These are phyloP conservation scores for Colletotrichum navitas DNA, from an alignment of 2,329 filamentous ascomycete species.

Conservation along the genomic window DNA sequence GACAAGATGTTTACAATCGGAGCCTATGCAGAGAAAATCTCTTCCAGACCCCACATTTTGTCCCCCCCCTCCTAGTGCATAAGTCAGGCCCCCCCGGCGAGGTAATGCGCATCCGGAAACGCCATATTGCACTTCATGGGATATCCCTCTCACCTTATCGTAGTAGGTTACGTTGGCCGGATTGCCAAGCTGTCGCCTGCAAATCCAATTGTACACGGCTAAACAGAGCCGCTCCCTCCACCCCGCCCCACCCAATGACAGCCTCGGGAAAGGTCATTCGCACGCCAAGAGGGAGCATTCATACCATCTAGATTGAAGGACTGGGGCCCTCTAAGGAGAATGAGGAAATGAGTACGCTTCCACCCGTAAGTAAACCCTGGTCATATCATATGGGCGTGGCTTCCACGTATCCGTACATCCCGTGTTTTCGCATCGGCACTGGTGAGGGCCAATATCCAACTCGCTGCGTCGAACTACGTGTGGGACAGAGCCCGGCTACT, in stretches of 20 bases:
- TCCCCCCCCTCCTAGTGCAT: background rate
- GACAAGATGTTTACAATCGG: rapidly evolving
- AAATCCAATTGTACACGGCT: slow-evolving; percentile 1
- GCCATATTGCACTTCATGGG: background rate
- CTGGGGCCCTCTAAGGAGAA: too few species aligned
- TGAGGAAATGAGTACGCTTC: too few species aligned
- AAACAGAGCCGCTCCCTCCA: background rate
- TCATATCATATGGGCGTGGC: too few species aligned
- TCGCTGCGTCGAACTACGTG: background rate
- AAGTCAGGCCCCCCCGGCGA: background rate
- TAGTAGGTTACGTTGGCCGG: background rate
- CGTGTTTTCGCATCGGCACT: too few species aligned
- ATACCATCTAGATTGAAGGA: background rate
- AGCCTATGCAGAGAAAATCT: background rate
- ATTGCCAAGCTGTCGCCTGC: background rate
- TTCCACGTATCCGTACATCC: too few species aligned
- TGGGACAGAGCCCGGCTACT: slow-evolving; percentile 11
- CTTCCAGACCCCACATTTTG: background rate
- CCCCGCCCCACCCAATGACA: background rate
- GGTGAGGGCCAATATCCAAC: too few species aligned
- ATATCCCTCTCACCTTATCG: background rate
- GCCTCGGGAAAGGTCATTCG: background rate
- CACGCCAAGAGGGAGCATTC: too few species aligned
- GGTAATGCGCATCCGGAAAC: background rate
- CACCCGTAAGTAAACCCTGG: too few species aligned